Base-by-base conservation (phyloP, 768 basidiomycete species). In the Naganishia randhawae region DNA sequence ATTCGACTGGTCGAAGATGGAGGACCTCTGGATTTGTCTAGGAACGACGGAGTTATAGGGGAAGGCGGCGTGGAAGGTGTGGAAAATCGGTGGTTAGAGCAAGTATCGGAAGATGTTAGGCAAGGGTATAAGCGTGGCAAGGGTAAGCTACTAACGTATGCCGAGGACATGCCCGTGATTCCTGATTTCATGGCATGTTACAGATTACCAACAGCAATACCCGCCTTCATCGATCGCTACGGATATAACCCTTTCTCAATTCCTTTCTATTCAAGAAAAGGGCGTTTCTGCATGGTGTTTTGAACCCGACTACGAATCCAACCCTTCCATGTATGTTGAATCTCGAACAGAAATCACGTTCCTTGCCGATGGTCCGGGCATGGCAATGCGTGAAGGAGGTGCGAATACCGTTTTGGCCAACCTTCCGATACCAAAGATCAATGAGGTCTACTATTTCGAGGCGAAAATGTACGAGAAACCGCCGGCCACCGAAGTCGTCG, bases 371-470 rank as follows among this genome's bases (percentile, higher is more conserved):
- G 81, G 82, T 42, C 78, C 80, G 5, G 81, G 81, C 37, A 82
- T 82, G 81, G 71, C 80, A 0, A 88, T 91, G n/a, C 89, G 94
- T 76, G 94, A 96, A 27, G 89, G 91, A 33, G 92, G 92, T 22
- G 89, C 91, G 1, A 94, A 95, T 14, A 91, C 86, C 69, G 96
- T 99, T 11, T 92, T 97, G 82, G 95, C 92, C 57, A 99, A 98
- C 78, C 84, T 99, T 11, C 96, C 96, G 1, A 83, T 99, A 3
- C 96, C 96, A 14, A 97, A 97, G 77, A 84, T 98, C 57, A 99
- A 99, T 81, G 96, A 98, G 79, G 93, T 97, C 14, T 99, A 99
- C 78, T 99, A 99, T 78, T 99, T 91, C 91, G 96, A 99, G 78
- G 90, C 92, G 70, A 99, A 99, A 82, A 91, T 98, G 90, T 98